Evolutionary conservation across 805 yeast genomes (phyloP).

Genomic region (Ogataea populi-albae): DNA sequence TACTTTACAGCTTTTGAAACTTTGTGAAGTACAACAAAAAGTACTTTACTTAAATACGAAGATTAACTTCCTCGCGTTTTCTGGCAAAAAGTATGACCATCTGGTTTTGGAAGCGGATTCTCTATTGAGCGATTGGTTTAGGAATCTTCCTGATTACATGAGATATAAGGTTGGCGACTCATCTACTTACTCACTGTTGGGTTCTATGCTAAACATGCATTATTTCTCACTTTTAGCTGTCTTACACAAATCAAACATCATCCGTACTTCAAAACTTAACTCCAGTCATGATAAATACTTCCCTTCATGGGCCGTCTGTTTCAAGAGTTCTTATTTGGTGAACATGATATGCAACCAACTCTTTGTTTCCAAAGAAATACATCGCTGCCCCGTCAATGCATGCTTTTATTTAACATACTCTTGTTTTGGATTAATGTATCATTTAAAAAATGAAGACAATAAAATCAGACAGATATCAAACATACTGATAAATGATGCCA

Average conservation of each 20-base stretch:
- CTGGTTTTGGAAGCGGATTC: slow-evolving; percentile 39
- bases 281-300: slow-evolving; percentile 5
- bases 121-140: slow-evolving; percentile 73
- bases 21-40: slow-evolving; percentile 6
- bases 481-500: slow-evolving; percentile 2
- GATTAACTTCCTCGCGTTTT: not conserved
- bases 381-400: slow-evolving; percentile 3
- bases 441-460: slow-evolving; percentile 7
- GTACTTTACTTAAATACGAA: slow-evolving; percentile 6
- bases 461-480: slow-evolving; percentile 4
- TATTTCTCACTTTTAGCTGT: slow-evolving; percentile 66
- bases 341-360: slow-evolving; percentile 5
- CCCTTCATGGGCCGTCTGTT: slow-evolving; percentile 13
- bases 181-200: slow-evolving; percentile 39
- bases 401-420: slow-evolving; percentile 9
- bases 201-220: slow-evolving; percentile 57
- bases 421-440: slow-evolving; percentile 10
- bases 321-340: slow-evolving; percentile 9
- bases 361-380: slow-evolving; percentile 3
- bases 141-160: slow-evolving; percentile 55
- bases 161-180: slow-evolving; percentile 49
- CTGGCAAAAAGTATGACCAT: not conserved
- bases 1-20: slow-evolving; percentile 4
- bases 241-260: slow-evolving; percentile 63
- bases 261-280: slow-evolving; percentile 26